These are phyloP conservation scores for Ceratobasidium theobromae DNA, from an alignment of 1,284 basidiomycete species.

Conservation along the genomic window DNA sequence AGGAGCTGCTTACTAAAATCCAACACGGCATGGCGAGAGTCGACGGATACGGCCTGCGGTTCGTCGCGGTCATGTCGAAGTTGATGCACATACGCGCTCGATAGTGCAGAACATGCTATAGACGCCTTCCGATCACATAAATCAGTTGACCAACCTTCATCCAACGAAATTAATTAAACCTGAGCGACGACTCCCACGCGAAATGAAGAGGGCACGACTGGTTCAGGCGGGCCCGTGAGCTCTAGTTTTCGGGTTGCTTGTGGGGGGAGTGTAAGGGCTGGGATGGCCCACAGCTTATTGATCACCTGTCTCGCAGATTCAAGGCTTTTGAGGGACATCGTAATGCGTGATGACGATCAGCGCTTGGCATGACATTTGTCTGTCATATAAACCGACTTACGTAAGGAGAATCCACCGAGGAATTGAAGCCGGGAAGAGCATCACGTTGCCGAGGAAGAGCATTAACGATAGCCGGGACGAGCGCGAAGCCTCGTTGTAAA, in stretches of 20 bases:
- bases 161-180: constrained; percentile 42
- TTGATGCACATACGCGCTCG: constrained; percentile 55
- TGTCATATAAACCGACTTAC: too few relatives aligned
- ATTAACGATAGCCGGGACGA: too few relatives aligned
- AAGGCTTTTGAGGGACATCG: background rate
- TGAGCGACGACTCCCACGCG: constrained; percentile 54
- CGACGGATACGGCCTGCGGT: constrained; percentile 53
- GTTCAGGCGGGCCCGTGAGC: constrained; percentile 47
- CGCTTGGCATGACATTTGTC: background rate
- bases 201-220: constrained; percentile 53
- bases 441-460: too few relatives aligned
- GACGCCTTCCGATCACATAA: constrained; percentile 45
- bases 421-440: too few relatives aligned
- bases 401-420: too few relatives aligned
- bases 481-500: too few relatives aligned
- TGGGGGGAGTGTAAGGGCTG: background rate
- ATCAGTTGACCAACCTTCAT: background rate
- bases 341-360: background rate
- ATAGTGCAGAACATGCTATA: constrained; percentile 56
- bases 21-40: constrained; percentile 58
- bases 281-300: constrained; percentile 5
- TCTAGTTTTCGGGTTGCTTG: constrained; percentile 38
- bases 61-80: constrained; percentile 38
- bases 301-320: constrained; percentile 1
- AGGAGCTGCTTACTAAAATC: constrained; percentile 53